Percentiles rank a stretch among this genome's conserved stretches.
phyloP scores from a whole-genome alignment of 148 eudicot genomes.

The Dysphania ambrosioides region DNA sequence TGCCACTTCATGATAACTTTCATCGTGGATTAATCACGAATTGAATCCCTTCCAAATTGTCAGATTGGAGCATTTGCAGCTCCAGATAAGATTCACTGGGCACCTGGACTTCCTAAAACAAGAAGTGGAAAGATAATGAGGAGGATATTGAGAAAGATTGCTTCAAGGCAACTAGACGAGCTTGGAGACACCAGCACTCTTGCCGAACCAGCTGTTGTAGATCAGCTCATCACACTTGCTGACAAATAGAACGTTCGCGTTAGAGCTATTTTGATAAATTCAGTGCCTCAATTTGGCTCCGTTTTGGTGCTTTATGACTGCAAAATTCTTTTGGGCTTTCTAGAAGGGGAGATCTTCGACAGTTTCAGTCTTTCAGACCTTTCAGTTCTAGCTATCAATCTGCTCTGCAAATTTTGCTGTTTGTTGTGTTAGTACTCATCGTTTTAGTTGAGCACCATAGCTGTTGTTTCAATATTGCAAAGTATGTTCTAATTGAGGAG shows the following conservation, averaged over 20 bases:
- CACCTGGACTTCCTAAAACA: slow-evolving; percentile 96
- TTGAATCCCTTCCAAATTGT: slow-evolving; percentile 3
- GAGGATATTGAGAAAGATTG: slow-evolving; percentile 90
- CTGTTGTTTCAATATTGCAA: neutral
- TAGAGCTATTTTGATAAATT: neutral
- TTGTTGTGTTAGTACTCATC: slow-evolving; percentile 6
- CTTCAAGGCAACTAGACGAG: slow-evolving; percentile 83
- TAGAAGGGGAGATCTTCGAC: slow-evolving; percentile 1
- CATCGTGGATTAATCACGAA: neutral
- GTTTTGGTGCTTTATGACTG: neutral
- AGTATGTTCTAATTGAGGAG: neutral
- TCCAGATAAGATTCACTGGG: slow-evolving; percentile 96
- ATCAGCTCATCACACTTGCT: slow-evolving; percentile 75
- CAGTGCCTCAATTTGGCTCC: neutral
- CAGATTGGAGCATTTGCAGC: slow-evolving; percentile 99
- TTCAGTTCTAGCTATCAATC: slow-evolving; percentile 22
- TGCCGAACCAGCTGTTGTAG: slow-evolving; percentile 87
- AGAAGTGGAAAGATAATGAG: slow-evolving; percentile 99
- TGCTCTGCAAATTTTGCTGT: neutral
- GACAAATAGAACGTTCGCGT: slow-evolving; percentile 34
- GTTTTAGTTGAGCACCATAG: neutral
- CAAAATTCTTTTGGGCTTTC: neutral
- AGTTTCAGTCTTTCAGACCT: too few relatives aligned
- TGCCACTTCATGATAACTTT: neutral
- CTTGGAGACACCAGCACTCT: slow-evolving; percentile 97